phyloP scores from a whole-genome alignment of 176 grass and related monocot genomes.

The Musa acuminata region DNA sequence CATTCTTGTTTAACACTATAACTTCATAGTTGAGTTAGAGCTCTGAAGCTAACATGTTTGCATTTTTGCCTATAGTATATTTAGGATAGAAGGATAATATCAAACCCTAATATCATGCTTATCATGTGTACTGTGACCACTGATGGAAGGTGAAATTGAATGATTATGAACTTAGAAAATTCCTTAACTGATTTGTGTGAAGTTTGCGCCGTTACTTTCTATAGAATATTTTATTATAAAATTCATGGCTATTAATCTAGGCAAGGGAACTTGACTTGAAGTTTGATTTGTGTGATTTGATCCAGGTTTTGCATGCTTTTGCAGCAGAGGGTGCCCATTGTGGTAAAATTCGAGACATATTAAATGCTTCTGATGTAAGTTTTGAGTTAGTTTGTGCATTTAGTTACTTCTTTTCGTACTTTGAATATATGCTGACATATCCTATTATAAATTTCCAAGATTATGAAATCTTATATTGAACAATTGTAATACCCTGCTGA shows the following conservation, averaged over 20 bases:
- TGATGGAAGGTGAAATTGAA: too few relatives aligned
- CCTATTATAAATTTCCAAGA: neutral
- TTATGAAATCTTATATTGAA: too few relatives aligned
- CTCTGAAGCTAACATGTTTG: neutral
- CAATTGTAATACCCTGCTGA: neutral
- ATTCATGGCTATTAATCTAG: neutral
- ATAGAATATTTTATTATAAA: neutral
- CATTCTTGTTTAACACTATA: too few relatives aligned
- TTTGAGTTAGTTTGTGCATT: neutral
- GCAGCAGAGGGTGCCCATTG: constrained; percentile 93
- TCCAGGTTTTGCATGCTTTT: constrained; percentile 96
- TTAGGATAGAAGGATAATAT: neutral
- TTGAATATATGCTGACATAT: neutral
- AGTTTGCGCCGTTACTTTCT: neutral
- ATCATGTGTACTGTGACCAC: neutral
- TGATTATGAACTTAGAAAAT: too few relatives aligned
- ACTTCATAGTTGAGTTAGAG: too few relatives aligned
- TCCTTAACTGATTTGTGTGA: too few relatives aligned
- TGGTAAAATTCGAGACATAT: constrained; percentile 87
- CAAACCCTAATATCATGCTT: neutral
- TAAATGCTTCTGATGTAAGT: constrained; percentile 87
- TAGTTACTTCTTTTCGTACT: neutral
- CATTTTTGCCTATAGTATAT: neutral
- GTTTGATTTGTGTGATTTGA: constrained; percentile 12
- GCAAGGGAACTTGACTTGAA: neutral